A percentile compares a stretch with the other conserved stretches of the same genome.
These are phyloP conservation scores for Fusarium metavorans DNA, from an alignment of 2,329 filamentous ascomycete species.

Conservation along the genomic window DNA sequence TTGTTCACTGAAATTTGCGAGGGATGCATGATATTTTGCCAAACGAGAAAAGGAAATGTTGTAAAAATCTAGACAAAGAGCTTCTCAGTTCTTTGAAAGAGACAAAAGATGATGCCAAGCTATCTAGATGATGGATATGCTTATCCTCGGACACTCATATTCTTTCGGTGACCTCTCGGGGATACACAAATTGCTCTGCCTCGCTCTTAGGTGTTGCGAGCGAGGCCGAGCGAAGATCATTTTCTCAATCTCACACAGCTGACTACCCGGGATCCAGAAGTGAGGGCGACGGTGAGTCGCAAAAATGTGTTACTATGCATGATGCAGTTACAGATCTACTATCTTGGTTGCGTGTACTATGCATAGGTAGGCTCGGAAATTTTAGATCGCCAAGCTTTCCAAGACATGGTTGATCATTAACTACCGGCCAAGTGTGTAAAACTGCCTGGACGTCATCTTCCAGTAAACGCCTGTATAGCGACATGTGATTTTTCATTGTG, in stretches of 20 bases:
- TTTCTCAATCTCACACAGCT: background rate
- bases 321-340: background rate
- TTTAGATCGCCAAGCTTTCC: background rate
- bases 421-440: background rate
- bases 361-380: background rate
- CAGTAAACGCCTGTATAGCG: background rate
- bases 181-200: background rate
- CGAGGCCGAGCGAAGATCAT: background rate
- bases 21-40: background rate
- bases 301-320: background rate
- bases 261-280: background rate
- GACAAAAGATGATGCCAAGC: background rate
- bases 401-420: background rate
- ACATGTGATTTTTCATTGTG: background rate
- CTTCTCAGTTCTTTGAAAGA: background rate
- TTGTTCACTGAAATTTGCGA: background rate
- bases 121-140: background rate
- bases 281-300: background rate
- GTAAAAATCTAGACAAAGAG: background rate
- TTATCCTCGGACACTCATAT: background rate
- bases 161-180: constrained; percentile 2
- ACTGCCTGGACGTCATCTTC: background rate
- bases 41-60: no score
- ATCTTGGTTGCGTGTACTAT: background rate
- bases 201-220: background rate